Base-by-base conservation (phyloP, 2,329 filamentous ascomycete species). In the Clarireedia hainanense region DNA sequence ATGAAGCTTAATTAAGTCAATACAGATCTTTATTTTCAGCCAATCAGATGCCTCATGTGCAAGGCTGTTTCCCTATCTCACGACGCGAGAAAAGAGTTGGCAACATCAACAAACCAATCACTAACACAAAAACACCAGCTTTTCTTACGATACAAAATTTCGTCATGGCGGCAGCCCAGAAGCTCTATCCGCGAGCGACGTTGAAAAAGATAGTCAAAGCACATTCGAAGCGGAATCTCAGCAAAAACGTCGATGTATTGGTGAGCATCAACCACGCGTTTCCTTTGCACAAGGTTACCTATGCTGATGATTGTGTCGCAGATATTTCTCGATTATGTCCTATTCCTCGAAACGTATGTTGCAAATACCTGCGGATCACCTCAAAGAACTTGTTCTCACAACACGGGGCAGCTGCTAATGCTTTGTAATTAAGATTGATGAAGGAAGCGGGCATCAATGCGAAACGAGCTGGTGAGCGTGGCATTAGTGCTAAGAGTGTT, bases 131-230 rank as follows among this genome's bases (percentile, higher is more conserved):
- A 42, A 6, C 39, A 20, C 39, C 3, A 42, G 6, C 42, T 45
- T 45, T 24, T 24, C 20, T 5, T 17, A 17, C 15, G 27, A 24
- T 26, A 36, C 40, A 40, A 17, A 7, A 53, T 14, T 5, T 23
- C 1, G 34, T 37, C 40, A 70, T 70, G 68, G 68, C 68, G 47
- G 57, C 63, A 12, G 77, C 82, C 23, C 84, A 86, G 67, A 92
- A 90, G 64, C 76, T 89, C 14, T 96, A 95, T 67, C 91, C 91
- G 10, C 85, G 91, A 60, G 84, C 83, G 17, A 94, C 89, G 0
- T 78, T 96, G 64, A 94, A 91, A 72, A 91, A 91, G 71, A 92
- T 95, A 58, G 79, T 95, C 66, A 96, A 95, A 73, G 90, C 89
- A 17, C 90, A 95, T 71, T 87, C 89, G 7, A 86, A 88, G 60